Evolutionary conservation across 331 rosid species (phyloP).

Genomic region (Pyracantha coccinea): DNA sequence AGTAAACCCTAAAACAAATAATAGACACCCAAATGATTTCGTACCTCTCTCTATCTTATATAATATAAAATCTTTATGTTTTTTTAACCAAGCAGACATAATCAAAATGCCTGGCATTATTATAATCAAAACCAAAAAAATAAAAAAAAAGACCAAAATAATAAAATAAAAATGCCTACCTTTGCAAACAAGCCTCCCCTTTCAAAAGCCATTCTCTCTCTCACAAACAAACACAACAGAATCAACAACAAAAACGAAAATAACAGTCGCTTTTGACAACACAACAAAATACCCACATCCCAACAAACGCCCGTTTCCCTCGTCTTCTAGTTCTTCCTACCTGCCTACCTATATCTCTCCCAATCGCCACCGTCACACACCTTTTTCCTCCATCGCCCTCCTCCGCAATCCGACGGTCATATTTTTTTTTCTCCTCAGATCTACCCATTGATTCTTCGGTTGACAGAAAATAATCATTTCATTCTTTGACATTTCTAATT

Average conservation of each 20-base stretch:
- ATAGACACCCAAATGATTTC: too few species aligned
- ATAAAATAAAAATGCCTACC: not conserved
- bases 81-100: not conserved
- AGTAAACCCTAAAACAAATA: not conserved
- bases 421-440: not conserved
- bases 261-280: not conserved
- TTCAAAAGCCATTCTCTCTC: not conserved
- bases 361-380: not conserved
- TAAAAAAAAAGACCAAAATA: not conserved
- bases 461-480: not conserved
- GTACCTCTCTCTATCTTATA: not conserved
- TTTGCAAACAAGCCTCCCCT: not conserved
- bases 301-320: not conserved
- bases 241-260: not conserved
- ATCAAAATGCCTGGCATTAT: not conserved
- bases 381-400: not conserved
- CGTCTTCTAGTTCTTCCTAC: not conserved
- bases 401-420: not conserved
- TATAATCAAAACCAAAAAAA: not conserved
- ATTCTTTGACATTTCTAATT: not conserved
- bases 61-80: not conserved
- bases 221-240: not conserved
- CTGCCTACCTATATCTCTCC: not conserved
- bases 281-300: not conserved
- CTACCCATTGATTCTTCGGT: too few species aligned